Evolutionary conservation across 495 filamentous ascomycete species (phyloP).

Genomic region (Lichenothelia convexa): DNA sequence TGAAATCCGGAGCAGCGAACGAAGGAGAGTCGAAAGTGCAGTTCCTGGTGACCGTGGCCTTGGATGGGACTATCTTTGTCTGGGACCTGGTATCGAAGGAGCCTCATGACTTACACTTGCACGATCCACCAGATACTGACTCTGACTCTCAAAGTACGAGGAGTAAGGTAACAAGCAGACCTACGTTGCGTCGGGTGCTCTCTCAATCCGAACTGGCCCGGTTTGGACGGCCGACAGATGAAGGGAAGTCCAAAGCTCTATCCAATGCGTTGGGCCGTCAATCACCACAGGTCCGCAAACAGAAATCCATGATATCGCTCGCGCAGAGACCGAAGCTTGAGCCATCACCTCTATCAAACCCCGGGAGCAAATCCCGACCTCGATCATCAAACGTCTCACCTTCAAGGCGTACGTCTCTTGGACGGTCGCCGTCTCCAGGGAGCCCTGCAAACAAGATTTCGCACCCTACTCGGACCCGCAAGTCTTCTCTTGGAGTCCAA

Average conservation of each 20-base stretch:
- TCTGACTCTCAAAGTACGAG: background rate
- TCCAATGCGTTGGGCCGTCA: slow-evolving; percentile 13
- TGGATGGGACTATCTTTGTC: slow-evolving; percentile 24
- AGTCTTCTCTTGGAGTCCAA: slow-evolving; percentile 22
- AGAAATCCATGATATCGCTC: slow-evolving; percentile 16
- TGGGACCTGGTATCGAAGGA: slow-evolving; percentile 15
- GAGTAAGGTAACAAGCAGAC: slow-evolving; percentile 4
- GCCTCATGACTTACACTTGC: slow-evolving; percentile 6
- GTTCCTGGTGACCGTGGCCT: slow-evolving; percentile 21
- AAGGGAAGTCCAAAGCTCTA: slow-evolving; percentile 10
- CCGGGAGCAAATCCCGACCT: slow-evolving; percentile 3
- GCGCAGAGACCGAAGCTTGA: slow-evolving; percentile 21
- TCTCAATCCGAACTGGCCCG: slow-evolving; percentile 21
- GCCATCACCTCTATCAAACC: slow-evolving; percentile 13
- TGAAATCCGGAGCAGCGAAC: slow-evolving; percentile 14
- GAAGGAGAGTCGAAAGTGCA: background rate
- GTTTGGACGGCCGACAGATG: slow-evolving; percentile 13
- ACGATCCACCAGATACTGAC: slow-evolving; percentile 11
- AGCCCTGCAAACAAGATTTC: background rate
- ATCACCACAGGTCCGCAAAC: slow-evolving; percentile 15
- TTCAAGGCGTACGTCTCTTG: background rate
- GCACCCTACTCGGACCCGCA: slow-evolving; percentile 37
- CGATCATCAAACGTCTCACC: slow-evolving; percentile 1
- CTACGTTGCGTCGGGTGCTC: slow-evolving; percentile 21
- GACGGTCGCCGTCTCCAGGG: background rate